Base-by-base conservation (phyloP, 164 flowering plant genomes). In the Houttuynia cordata region DNA sequence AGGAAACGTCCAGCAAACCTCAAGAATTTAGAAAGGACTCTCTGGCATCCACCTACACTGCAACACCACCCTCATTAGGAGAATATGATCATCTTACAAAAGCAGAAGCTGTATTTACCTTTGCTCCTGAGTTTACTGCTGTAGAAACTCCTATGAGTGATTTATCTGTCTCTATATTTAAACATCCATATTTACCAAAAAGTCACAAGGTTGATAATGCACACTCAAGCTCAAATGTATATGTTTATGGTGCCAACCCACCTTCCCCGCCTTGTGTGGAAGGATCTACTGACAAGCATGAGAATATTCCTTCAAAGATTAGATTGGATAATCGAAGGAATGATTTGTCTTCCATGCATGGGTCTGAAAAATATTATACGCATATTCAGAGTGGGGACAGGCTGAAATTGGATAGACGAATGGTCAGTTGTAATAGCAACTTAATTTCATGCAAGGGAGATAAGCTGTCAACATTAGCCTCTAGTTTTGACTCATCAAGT, bases 71-170 rank as follows among this genome's bases (percentile, higher is more conserved):
- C 59, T 67, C 78, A 57, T 63, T 70, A 3, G 74, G 82, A 56
- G 96, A 86, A 75, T 85, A 83, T 72, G 88, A 88, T 65, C 86
- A 88, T 71, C 66, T 88, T 39, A 75, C 81, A 9, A 94, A 91
- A 76, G 82, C 81, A 61, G 99, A 94, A 79, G 99, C 96, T 41
- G 61, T 80, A 73, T 76, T 88, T 91, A 81, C 96, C 61, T 86
- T 86, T 81, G 95, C 99, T 75, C 79, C 84, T 19, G 97, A 94
- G 75, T 94, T 84, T 80, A 87, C 91, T 68, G 96, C 97, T 24
- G 83, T 94, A 62, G 93, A 94, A 64, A 74, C 90, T 20, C 75
- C 82, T 24, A 58, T 75, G 57, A 75, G 77, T 68, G 96, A 85
- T 71, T 58, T 77, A 0, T 76, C 87, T 4, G 68, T 85, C 21